A percentile compares a stretch with the other conserved stretches of the same genome.
phyloP scores from a whole-genome alignment of 1,284 basidiomycete species.

The Ceratobasidium sp. region DNA sequence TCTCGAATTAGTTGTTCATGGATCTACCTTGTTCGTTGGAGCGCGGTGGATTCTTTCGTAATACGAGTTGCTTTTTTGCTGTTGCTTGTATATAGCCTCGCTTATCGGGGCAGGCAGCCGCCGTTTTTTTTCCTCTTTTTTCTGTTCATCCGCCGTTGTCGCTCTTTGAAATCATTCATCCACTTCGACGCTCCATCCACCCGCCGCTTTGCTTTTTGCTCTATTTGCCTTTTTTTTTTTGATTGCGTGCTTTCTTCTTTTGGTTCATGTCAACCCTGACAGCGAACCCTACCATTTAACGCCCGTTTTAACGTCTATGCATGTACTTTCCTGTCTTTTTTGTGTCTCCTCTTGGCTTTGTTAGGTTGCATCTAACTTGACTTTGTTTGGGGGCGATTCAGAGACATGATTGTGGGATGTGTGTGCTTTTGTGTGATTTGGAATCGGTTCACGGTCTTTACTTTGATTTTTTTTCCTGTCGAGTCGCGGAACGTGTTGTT shows the following conservation, averaged over 20 bases:
- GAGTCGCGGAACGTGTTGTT: slow-evolving; percentile 1
- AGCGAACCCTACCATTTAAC: not conserved
- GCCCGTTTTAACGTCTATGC: slow-evolving; percentile 7
- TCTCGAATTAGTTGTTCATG: not conserved
- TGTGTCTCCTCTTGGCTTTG: not conserved
- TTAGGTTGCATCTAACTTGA: not conserved
- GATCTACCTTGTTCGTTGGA: not conserved
- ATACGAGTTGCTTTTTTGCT: not conserved
- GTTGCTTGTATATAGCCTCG: not conserved
- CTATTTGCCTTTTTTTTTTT: not conserved
- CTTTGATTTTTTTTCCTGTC: not conserved
- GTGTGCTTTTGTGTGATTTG: slow-evolving; percentile 13
- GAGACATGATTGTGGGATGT: not conserved
- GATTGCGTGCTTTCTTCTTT: slow-evolving; percentile 5
- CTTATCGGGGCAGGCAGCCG: not conserved
- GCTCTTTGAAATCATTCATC: slow-evolving; percentile 11
- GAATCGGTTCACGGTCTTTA: not conserved
- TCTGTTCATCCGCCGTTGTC: slow-evolving; percentile 11
- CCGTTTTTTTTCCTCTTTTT: not conserved
- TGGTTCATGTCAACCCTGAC: too few species aligned
- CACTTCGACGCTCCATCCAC: not conserved
- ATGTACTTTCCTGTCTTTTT: not conserved
- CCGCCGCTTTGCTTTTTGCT: not conserved
- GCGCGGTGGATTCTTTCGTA: not conserved
- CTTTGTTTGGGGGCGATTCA: slow-evolving; percentile 10